Evolutionary conservation across 441 rosid species (phyloP), one percentile per base, ranked within the genome.

Genomic region (Populus hybrid): DNA sequence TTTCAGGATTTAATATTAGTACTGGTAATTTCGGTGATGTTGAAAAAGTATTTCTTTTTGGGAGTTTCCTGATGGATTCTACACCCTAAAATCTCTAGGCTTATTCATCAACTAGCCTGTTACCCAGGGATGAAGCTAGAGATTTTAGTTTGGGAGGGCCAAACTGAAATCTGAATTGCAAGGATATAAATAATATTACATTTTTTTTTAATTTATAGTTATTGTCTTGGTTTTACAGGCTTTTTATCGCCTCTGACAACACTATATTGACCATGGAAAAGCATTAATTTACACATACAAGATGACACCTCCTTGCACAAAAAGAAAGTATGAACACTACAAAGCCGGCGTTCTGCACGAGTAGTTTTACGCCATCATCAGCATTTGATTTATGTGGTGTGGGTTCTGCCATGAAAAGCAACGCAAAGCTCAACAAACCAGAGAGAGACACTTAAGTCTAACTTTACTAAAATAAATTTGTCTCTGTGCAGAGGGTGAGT

Each of bases 401-500:
- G 2, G 16, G 36, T 28, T 67, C 76, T 63, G 24, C 38, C 11
- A 10, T 42, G 61, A 8, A 34, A 21, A 20, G 70, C 26, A 65
- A 32, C 5, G 23, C 23, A 73, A 10, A 78, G 36, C 34, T 2
- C 7, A 40, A 11, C 61, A 10, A 42, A 64, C n/a, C 20, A 66
- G 8, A 21, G 28, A 69, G 34, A 77, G 38, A 68, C 77, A 70
- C 63, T 24, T 79, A 18, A 8, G 72, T 5, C 32, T 10, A 65
- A 66, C 69, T 64, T 77, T 14, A 28, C 3, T 32, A 23, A 32
- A 67, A 76, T 21, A 79, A 50, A 63, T 35, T 10, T 68, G 16
- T 2, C 71, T 1, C 71, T 75, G 59, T 50, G 2, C n/a, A 23
- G 50, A 63, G 32, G 50, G 35, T 50, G 72, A 76, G 84, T 80